Base-by-base conservation (phyloP, 495 filamentous ascomycete genomes). In the Daldinia concentrica region DNA sequence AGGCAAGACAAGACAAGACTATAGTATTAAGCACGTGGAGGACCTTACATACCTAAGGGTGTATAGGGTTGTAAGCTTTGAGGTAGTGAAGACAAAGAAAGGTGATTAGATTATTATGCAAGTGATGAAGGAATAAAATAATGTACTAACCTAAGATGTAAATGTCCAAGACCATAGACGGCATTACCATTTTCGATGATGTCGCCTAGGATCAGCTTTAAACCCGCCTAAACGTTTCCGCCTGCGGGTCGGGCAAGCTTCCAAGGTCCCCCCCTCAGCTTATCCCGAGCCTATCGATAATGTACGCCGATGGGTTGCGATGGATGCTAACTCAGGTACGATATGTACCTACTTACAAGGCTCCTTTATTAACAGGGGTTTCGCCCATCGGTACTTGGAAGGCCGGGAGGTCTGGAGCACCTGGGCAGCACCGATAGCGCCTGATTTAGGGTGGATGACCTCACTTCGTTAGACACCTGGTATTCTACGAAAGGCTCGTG, bases 401-500 rank as follows among this genome's bases (percentile, higher is more conserved):
- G 26, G 26, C 26, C 26, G 26, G 32, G 32, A 66, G 61, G 48
- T 32, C 67, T 67, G 66, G 17, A 48, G 0, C 43, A 48, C 43
- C 43, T 48, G 43, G 43, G 67, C 71, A 67, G 39, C 63, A 58
- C 67, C 66, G 71, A 71, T 74, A 67, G 62, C 71, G 54, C 66
- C 67, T 70, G 67, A 70, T 70, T 57, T 29, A 64, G 58, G 67
- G 57, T 63, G 63, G 45, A 74, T 74, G 71, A 74, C 71, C 71
- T 74, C 71, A 74, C 71, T 30, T 36, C 30, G 62, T 62, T 48
- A 66, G 66, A 73, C 71, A 73, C 71, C 62, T 66, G 62, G 57
- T 68, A 61, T 54, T n/a, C 50, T 41, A 37, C 48, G 51, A 66
- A 58, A 65, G 65, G 71, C 71, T 73, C 71, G 71, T 73, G 71